Conservation (phyloP, 2,329 filamentous ascomycete species). For the Colletotrichum destructivum region DNA sequence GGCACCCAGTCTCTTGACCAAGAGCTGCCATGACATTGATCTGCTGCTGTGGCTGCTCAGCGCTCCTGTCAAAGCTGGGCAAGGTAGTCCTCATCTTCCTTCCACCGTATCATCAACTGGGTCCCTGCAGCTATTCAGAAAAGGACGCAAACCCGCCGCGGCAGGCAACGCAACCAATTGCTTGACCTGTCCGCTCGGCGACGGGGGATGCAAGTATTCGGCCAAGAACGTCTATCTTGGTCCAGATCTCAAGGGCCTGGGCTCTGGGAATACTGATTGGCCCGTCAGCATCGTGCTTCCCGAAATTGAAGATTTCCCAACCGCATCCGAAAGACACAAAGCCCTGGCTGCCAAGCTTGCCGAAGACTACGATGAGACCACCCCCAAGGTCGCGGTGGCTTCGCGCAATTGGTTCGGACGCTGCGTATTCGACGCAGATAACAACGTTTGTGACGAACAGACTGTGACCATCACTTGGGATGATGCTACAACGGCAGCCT, state of each 20-base stretch:
- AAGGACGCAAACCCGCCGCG: constrained; percentile 79
- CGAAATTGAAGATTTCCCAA: constrained; percentile 85
- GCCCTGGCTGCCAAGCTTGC: constrained; percentile 61
- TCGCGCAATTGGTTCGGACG: constrained; percentile 85
- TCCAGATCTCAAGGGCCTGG: constrained; percentile 71
- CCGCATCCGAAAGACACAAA: constrained; percentile 53
- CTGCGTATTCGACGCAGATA: constrained; percentile 95
- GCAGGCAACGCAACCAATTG: constrained; percentile 90
- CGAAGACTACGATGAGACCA: constrained; percentile 68
- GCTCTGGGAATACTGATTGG: constrained; percentile 80
- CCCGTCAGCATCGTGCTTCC: constrained; percentile 91
- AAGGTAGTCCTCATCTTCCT: constrained; percentile 77
- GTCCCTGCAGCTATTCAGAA: constrained; percentile 83
- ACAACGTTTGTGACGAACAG: constrained; percentile 95
- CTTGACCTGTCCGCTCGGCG: constrained; percentile 79
- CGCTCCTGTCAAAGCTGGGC: constrained; percentile 71
- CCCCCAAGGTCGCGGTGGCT: constrained; percentile 62
- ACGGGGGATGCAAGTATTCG: constrained; percentile 85
- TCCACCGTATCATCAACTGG: constrained; percentile 83
- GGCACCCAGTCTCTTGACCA: constrained; percentile 90
- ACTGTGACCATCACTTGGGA: constrained; percentile 91
- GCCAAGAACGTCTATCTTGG: constrained; percentile 87
- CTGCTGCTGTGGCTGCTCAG: constrained; percentile 92
- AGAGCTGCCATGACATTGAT: constrained; percentile 97
- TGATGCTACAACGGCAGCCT: constrained; percentile 66